Base-by-base conservation (phyloP, 1,139 yeast genomes). In the Geotrichum candidum region DNA sequence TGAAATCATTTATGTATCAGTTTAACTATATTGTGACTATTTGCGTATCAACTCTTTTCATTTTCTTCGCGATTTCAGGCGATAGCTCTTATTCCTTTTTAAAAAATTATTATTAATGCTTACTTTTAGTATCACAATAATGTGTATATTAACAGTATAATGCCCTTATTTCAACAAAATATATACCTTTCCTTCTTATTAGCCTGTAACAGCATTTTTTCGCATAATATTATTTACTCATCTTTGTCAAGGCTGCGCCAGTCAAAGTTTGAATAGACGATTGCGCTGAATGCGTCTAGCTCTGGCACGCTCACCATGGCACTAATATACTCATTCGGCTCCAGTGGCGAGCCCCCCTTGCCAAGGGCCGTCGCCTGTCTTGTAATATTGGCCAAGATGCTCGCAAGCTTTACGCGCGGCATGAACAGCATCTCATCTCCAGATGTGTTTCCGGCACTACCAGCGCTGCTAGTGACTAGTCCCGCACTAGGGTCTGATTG, bases 231-330 rank as follows among this genome's bases (percentile, higher is more conserved):
- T 41, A 18, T n/a, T 41, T 41, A 41, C 46, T 58, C 57, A 48
- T 60, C 57, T 33, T 56, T 54, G 13, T 67, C 65, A 33, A 67
- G 56, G 52, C 56, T 63, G 38, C 67, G 55, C 72, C 72, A 69
- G 56, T 85, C 88, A 74, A 88, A 90, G 72, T 90, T 90, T 45
- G 96, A 87, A 73, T 92, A 92, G 10, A 92, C 94, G 68, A 91
- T 82, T 4, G 97, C 97, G 75, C 96, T 86, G 69, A 92, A 82
- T 64, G 91, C 96, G 68, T 90, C 96, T 65, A 92, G 80, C 65
- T 85, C 91, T 31, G 84, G 85, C 45, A 84, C 77, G 60, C 73
- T 73, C 61, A 78, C 78, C 78, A 81, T 78, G 10, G 76, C 77
- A 15, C 73, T 74, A 18, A 81, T 73, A 59, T 82, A 82, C 60